These are phyloP conservation scores for Aureobasidium uvarum DNA, from an alignment of 2,329 filamentous ascomycete species.

Conservation along the genomic window DNA sequence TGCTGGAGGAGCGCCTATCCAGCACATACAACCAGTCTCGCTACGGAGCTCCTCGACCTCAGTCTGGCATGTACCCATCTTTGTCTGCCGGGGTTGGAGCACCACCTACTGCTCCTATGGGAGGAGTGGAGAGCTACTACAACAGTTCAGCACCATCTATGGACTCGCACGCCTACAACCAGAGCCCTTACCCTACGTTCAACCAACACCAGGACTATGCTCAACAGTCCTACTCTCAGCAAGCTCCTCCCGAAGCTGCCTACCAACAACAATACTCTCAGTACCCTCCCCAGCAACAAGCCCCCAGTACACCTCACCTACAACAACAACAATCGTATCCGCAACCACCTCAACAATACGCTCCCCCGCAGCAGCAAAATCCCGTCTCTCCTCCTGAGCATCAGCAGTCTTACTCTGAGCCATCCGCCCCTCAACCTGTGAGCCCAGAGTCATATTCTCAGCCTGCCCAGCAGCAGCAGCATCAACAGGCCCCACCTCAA, in stretches of 20 bases:
- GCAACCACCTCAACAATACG: conserved; percentile 14
- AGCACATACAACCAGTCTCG: conserved; percentile 83
- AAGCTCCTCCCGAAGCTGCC: conserved; percentile 30
- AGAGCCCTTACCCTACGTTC: conserved; percentile 54
- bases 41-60: conserved; percentile 45
- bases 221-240: conserved; percentile 40
- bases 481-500: conserved; percentile 31
- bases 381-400: conserved; percentile 37
- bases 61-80: conserved; percentile 67
- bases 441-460: conserved; percentile 29
- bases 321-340: conserved; percentile 32
- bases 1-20: conserved; percentile 93
- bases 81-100: conserved; percentile 55
- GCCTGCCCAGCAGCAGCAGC: conserved; percentile 44
- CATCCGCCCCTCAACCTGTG: conserved; percentile 14
- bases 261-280: conserved; percentile 37
- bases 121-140: conserved; percentile 77
- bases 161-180: conserved; percentile 51
- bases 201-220: conserved; percentile 40
- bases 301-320: conserved; percentile 30
- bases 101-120: conserved; percentile 42
- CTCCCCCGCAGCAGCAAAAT: conserved; percentile 37
- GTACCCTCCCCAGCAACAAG: conserved; percentile 32
- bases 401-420: conserved; percentile 38
- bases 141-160: conserved; percentile 59